Percentiles rank a stretch among this genome's conserved stretches.
Evolutionary conservation across 148 eudicot species (phyloP).

Genomic region (Cornus kousa): DNA sequence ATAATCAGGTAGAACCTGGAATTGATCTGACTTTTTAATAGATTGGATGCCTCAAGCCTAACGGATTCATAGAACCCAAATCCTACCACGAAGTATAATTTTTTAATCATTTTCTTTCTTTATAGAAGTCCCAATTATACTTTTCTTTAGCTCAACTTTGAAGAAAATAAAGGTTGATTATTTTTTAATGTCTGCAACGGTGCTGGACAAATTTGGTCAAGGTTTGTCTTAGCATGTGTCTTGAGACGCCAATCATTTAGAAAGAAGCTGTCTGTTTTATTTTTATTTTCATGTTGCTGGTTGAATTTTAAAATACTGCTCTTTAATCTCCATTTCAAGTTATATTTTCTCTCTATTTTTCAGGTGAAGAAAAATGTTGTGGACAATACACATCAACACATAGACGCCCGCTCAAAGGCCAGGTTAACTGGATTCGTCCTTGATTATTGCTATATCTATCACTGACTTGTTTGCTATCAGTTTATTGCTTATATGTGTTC

Average conservation of each 20-base stretch:
- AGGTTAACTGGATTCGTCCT: slow-evolving; percentile 40
- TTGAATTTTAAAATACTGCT: not conserved
- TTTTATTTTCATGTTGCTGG: not conserved
- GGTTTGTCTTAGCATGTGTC: too few relatives aligned
- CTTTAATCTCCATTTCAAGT: not conserved
- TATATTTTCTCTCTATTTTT: slow-evolving; percentile 7
- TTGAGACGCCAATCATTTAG: too few relatives aligned
- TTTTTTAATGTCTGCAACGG: too few relatives aligned
- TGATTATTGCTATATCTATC: not conserved
- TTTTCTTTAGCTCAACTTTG: not conserved
- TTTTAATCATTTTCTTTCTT: not conserved
- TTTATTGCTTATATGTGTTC: not conserved
- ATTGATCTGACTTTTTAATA: too few relatives aligned
- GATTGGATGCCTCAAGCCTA: too few relatives aligned
- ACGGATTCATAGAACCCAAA: too few relatives aligned
- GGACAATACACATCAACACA: slow-evolving; percentile 59
- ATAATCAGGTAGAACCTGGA: too few relatives aligned
- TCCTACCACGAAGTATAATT: not conserved
- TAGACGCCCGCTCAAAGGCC: slow-evolving; percentile 92
- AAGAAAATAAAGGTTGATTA: not conserved
- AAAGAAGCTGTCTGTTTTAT: not conserved
- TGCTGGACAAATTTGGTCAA: too few relatives aligned
- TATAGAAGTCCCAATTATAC: not conserved
- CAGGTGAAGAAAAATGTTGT: slow-evolving; percentile 77
- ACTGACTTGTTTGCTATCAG: not conserved